Evolutionary conservation across 306 rosid genomes (phyloP), one percentile per base, ranked within the genome.

Genomic region (Vicia sativa): DNA sequence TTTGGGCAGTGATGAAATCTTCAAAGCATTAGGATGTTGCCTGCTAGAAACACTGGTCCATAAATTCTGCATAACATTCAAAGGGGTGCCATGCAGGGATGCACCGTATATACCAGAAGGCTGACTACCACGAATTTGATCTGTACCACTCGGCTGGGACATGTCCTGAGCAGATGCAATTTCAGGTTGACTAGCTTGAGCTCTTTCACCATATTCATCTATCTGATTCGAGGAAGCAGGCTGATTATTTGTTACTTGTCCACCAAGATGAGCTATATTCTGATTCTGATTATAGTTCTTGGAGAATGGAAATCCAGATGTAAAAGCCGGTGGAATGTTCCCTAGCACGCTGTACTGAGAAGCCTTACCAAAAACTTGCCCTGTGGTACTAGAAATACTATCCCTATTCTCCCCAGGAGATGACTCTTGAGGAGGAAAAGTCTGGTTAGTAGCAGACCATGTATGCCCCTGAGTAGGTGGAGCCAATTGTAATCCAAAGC

Each of bases 401-500:
- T 79, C 83, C 74, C 80, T 77, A 52, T 74, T 72, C 73, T 86
- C 96, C 64, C 86, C 83, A 76, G 77, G 86, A 39, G 95, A 77
- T 70, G 85, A 77, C 37, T 80, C 89, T 14, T 16, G 72, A 56
- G 89, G 55, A 71, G 85, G 67, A 71, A 78, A 66, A 67, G 81
- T 58, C 71, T 69, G 88, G 67, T 78, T 57, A 13, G 84, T 60
- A 78, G 77, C 62, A 81, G 81, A 71, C 89, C 79, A 79, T 35
- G 68, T 15, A 59, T 59, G 79, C 46, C 85, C 74, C 83, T 92
- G 96, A 64, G 88, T 75, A 48, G 98, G 98, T 72, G 92, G 98
- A 54, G 89, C 98, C 89, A 92, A 77, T 76, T 89, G 98, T 73
- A 92, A 83, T 80, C 95, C 89, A 78, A 87, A 89, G 67, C 89